Evolutionary conservation across 176 grass and related monocot genomes (phyloP).

Genomic region (Pontederia paniculata): DNA sequence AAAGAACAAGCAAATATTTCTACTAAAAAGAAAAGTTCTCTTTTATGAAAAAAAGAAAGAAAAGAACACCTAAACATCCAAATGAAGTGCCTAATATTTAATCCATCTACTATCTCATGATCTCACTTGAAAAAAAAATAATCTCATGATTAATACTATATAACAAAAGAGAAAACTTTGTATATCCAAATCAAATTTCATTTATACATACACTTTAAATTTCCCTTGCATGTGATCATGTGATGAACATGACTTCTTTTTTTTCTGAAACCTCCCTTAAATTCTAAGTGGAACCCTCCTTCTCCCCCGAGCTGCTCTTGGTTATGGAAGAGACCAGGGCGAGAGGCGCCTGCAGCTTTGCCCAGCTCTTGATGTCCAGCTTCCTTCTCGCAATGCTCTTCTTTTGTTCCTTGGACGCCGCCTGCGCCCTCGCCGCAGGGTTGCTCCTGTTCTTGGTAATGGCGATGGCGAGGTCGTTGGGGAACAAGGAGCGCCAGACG

Average conservation of each 20-base stretch:
- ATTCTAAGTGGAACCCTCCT: constrained; percentile 15
- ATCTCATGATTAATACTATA: too few species aligned
- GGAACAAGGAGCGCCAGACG: constrained; percentile 78
- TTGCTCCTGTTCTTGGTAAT: constrained; percentile 63
- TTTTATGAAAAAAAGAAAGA: too few species aligned
- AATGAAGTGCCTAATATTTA: too few species aligned
- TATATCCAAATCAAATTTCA: too few species aligned
- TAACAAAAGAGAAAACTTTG: too few species aligned
- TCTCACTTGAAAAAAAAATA: too few species aligned
- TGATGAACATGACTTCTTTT: constrained; percentile 9
- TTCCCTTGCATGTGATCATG: neutral
- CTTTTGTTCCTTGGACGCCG: constrained; percentile 17
- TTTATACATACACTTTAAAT: too few species aligned
- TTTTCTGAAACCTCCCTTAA: constrained; percentile 19
- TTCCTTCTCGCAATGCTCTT: constrained; percentile 45
- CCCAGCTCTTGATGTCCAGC: constrained; percentile 73
- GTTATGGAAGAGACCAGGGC: constrained; percentile 75
- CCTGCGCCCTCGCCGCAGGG: constrained; percentile 17
- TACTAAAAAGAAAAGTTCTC: too few species aligned
- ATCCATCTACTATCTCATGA: too few species aligned
- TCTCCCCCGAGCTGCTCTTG: constrained; percentile 54
- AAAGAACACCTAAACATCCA: too few species aligned
- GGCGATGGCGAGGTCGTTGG: constrained; percentile 94
- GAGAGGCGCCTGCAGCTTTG: constrained; percentile 60
- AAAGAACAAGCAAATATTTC: too few species aligned